Evolutionary conservation across 1,139 yeast genomes (phyloP).

Genomic region (Meyerozyma smithsonii): DNA sequence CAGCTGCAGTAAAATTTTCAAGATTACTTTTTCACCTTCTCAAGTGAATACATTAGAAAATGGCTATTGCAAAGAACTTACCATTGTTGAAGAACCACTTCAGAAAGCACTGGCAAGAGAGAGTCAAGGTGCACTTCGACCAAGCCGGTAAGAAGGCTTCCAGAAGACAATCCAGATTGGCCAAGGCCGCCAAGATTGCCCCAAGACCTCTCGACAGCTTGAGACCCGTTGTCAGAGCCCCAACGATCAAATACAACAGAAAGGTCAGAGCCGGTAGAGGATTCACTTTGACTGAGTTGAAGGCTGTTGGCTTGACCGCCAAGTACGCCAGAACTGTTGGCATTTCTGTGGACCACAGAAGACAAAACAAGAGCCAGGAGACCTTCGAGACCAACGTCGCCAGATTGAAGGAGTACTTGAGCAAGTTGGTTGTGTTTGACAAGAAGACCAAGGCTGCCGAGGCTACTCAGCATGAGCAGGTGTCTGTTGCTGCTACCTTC

Average conservation of each 20-base stretch:
- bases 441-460: slow-evolving; percentile 77
- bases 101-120: slow-evolving; percentile 99
- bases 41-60: slow-evolving; percentile 17
- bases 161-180: slow-evolving; percentile 91
- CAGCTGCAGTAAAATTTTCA: slow-evolving; percentile 5
- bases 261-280: slow-evolving; percentile 99
- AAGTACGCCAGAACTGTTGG: slow-evolving; percentile 98
- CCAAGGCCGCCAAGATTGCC: slow-evolving; percentile 92
- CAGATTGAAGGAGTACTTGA: slow-evolving; percentile 94
- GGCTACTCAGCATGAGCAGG: slow-evolving; percentile 66
- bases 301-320: slow-evolving; percentile 95
- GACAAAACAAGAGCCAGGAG: slow-evolving; percentile 97
- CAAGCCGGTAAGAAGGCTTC: slow-evolving; percentile 99
- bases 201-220: slow-evolving; percentile 96
- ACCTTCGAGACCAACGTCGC: slow-evolving; percentile 91
- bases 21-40: slow-evolving; percentile 3
- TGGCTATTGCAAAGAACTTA: slow-evolving; percentile 96
- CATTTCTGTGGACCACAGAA: slow-evolving; percentile 99
- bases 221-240: slow-evolving; percentile 98
- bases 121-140: slow-evolving; percentile 99
- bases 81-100: slow-evolving; percentile 96
- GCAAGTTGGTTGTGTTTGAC: slow-evolving; percentile 95
- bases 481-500: slow-evolving; percentile 77
- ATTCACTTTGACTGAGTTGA: slow-evolving; percentile 95
- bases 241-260: slow-evolving; percentile 98